These are phyloP conservation scores for Gonium pectorale DNA, from an alignment of 139 green algal genomes.

Conservation along the genomic window DNA sequence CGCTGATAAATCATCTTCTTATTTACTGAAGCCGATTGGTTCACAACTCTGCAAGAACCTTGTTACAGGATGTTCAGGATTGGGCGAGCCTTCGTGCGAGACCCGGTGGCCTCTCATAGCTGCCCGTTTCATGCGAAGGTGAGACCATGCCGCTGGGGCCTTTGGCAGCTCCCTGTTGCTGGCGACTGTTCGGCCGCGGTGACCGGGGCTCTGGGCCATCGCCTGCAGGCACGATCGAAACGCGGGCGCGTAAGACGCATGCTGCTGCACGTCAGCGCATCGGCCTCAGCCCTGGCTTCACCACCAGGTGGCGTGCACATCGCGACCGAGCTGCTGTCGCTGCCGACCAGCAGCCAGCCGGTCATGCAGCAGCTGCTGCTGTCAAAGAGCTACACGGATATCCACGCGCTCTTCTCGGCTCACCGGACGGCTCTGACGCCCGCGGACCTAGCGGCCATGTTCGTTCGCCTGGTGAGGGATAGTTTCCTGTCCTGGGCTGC, in stretches of 20 bases:
- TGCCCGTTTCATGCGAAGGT: constrained; percentile 2
- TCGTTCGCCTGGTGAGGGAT: constrained; percentile 22
- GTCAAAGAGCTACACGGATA: not conserved
- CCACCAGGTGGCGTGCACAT: not conserved
- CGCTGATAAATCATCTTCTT: too few species aligned
- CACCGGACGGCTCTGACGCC: not conserved
- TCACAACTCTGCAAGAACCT: too few species aligned
- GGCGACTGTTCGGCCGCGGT: too few species aligned
- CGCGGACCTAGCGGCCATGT: not conserved
- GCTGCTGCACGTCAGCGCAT: not conserved
- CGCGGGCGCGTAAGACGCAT: not conserved
- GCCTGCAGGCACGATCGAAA: not conserved
- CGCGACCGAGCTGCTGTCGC: not conserved
- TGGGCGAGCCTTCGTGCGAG: too few species aligned
- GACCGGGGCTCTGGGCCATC: too few species aligned
- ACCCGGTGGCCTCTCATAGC: too few species aligned
- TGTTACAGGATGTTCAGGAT: too few species aligned
- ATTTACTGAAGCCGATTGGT: too few species aligned
- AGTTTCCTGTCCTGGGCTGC: too few species aligned
- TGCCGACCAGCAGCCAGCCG: not conserved
- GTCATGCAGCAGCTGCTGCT: constrained; percentile 16
- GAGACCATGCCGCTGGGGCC: not conserved
- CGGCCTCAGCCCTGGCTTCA: not conserved
- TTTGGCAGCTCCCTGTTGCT: not conserved
- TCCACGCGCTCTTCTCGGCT: not conserved